These are phyloP conservation scores for Echinochloa phyllopogon DNA, from an alignment of 176 grass and related monocot genomes.

Conservation along the genomic window DNA sequence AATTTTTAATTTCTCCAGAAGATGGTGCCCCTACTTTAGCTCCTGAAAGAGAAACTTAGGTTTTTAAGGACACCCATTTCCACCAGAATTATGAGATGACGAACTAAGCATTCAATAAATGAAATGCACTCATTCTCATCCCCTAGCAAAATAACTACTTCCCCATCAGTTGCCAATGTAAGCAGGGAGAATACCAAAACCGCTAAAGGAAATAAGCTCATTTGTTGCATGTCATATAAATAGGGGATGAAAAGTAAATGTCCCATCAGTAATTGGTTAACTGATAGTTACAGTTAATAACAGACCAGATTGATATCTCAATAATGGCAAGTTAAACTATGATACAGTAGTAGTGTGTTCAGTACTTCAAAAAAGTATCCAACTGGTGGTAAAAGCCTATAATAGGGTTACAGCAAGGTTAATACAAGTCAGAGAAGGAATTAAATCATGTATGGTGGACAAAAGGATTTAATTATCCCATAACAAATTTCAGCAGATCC, in stretches of 20 bases:
- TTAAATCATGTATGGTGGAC: not conserved
- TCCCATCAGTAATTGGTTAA: not conserved
- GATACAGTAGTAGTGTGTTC: not conserved
- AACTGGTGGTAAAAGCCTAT: not conserved
- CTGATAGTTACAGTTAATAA: too few species aligned
- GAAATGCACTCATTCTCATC: not conserved
- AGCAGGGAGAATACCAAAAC: not conserved
- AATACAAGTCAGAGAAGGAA: not conserved
- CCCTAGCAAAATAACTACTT: not conserved
- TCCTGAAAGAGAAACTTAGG: constrained; percentile 47
- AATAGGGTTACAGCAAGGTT: not conserved
- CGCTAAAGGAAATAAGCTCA: not conserved
- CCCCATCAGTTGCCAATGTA: not conserved
- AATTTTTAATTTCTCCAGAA: constrained; percentile 65
- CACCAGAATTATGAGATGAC: constrained; percentile 32
- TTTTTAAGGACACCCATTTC: not conserved
- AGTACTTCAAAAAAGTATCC: not conserved
- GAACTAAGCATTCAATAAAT: not conserved
- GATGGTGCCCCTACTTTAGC: constrained; percentile 52
- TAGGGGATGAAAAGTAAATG: not conserved
- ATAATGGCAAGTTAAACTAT: not conserved
- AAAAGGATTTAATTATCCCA: too few species aligned
- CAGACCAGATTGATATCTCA: not conserved
- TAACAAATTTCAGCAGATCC: not conserved
- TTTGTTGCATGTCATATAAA: not conserved